phyloP scores from a whole-genome alignment of 2,329 filamentous ascomycete species.

The Dactylellina parvicollis region DNA sequence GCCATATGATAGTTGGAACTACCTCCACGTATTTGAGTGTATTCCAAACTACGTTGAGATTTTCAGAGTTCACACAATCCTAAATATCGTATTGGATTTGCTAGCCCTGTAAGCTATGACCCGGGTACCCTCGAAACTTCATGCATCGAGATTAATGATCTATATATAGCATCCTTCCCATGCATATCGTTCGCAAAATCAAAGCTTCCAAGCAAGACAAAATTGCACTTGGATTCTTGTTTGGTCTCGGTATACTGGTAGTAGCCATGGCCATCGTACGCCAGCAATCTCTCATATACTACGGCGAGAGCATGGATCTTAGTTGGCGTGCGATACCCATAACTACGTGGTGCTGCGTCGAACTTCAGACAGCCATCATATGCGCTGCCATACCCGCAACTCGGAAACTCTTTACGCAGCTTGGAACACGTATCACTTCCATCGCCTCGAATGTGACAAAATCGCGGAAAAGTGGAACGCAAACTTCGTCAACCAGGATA shows the following conservation, averaged over 20 bases:
- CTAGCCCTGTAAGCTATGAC: not conserved
- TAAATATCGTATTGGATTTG: slow-evolving; percentile 2
- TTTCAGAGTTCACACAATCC: not conserved
- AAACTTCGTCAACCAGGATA: not conserved
- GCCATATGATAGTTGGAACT: slow-evolving; percentile 10
- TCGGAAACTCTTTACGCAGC: not conserved
- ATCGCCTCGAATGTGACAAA: not conserved
- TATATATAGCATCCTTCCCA: not conserved
- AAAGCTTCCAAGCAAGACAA: not conserved
- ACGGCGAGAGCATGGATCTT: slow-evolving; percentile 1
- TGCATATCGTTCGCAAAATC: not conserved
- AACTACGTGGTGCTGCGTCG: slow-evolving; percentile 2
- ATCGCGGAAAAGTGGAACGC: not conserved
- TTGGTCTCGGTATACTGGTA: not conserved
- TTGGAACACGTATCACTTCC: not conserved
- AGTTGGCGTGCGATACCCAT: slow-evolving; percentile 9
- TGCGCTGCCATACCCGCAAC: slow-evolving; percentile 4
- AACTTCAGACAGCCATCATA: slow-evolving; percentile 9
- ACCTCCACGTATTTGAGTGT: not conserved
- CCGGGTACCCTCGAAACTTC: not conserved
- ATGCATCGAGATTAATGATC: not conserved
- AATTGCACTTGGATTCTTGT: not conserved
- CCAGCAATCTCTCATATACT: not conserved
- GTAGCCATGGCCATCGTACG: not conserved
- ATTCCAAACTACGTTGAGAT: not conserved